Evolutionary conservation across 2,329 filamentous ascomycete species (phyloP).

Genomic region (Aspergillus fijiensis): DNA sequence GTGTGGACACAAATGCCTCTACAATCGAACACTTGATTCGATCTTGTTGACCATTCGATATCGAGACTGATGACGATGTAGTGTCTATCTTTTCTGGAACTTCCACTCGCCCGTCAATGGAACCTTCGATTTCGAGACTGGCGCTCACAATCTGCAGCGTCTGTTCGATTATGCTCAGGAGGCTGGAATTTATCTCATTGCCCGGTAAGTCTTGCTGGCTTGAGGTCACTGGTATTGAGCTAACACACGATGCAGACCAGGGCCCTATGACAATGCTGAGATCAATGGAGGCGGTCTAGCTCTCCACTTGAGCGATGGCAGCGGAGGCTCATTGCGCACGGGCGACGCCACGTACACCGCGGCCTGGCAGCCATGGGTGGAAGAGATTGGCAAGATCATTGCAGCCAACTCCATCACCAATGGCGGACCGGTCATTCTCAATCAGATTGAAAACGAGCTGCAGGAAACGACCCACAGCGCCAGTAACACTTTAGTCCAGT

Average conservation of each 20-base stretch:
- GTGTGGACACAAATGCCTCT: background rate
- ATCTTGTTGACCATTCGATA: too few relatives aligned
- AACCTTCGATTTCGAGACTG: slow-evolving; percentile 64
- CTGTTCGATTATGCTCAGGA: slow-evolving; percentile 10
- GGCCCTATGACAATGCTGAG: slow-evolving; percentile 76
- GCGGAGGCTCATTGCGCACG: slow-evolving; percentile 30
- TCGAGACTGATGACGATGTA: slow-evolving; percentile 20
- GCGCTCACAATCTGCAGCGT: slow-evolving; percentile 32
- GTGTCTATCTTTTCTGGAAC: slow-evolving; percentile 70
- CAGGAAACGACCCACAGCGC: slow-evolving; percentile 46
- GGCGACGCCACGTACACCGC: slow-evolving; percentile 47
- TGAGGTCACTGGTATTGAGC: background rate
- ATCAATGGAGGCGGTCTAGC: slow-evolving; percentile 72
- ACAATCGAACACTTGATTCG: too few relatives aligned
- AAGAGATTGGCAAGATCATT: slow-evolving; percentile 49
- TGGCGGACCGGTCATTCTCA: slow-evolving; percentile 53
- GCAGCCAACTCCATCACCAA: slow-evolving; percentile 52
- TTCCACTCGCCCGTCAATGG: slow-evolving; percentile 57
- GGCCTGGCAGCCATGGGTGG: slow-evolving; percentile 51
- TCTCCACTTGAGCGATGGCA: slow-evolving; percentile 61
- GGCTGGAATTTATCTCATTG: slow-evolving; percentile 65
- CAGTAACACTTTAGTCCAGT: slow-evolving; percentile 49
- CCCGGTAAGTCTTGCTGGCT: slow-evolving; percentile 36
- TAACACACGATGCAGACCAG: slow-evolving; percentile 41
- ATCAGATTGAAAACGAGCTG: slow-evolving; percentile 57